Conservation (phyloP, 2,329 filamentous ascomycete species). For the Xylariaceae sp. region DNA sequence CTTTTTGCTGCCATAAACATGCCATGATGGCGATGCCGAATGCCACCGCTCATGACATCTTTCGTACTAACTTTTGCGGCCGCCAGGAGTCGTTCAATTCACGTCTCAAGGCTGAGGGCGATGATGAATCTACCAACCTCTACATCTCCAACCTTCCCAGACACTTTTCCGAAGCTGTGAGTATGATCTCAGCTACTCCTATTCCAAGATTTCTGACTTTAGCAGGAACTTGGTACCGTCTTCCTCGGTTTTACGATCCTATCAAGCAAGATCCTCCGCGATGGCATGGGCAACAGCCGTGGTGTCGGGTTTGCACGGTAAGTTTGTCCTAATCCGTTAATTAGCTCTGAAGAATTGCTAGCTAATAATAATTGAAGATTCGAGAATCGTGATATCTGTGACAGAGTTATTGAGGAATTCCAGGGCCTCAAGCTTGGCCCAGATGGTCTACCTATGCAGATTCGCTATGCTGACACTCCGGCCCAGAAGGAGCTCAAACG, state of each 20-base stretch:
- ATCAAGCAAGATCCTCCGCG: slow-evolving; percentile 93
- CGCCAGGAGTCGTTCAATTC: slow-evolving; percentile 94
- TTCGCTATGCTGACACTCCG: slow-evolving; percentile 95
- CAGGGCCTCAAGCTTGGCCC: slow-evolving; percentile 79
- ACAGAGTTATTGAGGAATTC: slow-evolving; percentile 85
- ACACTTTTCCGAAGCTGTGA: slow-evolving; percentile 85
- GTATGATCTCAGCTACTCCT: slow-evolving; percentile 43
- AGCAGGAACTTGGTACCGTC: slow-evolving; percentile 75
- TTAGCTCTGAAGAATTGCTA: slow-evolving; percentile 3
- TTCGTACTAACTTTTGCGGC: slow-evolving; percentile 31
- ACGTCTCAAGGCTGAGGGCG: slow-evolving; percentile 93
- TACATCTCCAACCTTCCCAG: slow-evolving; percentile 98
- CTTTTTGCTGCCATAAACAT: slow-evolving; percentile 28
- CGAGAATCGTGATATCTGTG: slow-evolving; percentile 85
- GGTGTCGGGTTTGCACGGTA: slow-evolving; percentile 97
- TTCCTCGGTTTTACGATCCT: slow-evolving; percentile 83
- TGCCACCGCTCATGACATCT: slow-evolving; percentile 12
- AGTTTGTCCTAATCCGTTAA: slow-evolving; percentile 37
- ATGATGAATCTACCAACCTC: slow-evolving; percentile 88
- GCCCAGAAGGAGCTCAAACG: slow-evolving; percentile 97
- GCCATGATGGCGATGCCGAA: slow-evolving; percentile 25
- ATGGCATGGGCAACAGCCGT: slow-evolving; percentile 89
- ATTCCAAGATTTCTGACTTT: slow-evolving; percentile 8
- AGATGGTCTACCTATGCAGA: slow-evolving; percentile 84
- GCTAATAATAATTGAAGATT: slow-evolving; percentile 66